Evolutionary conservation across 2,329 filamentous ascomycete genomes (phyloP).

Genomic region (Nothomitra cinnamomea): DNA sequence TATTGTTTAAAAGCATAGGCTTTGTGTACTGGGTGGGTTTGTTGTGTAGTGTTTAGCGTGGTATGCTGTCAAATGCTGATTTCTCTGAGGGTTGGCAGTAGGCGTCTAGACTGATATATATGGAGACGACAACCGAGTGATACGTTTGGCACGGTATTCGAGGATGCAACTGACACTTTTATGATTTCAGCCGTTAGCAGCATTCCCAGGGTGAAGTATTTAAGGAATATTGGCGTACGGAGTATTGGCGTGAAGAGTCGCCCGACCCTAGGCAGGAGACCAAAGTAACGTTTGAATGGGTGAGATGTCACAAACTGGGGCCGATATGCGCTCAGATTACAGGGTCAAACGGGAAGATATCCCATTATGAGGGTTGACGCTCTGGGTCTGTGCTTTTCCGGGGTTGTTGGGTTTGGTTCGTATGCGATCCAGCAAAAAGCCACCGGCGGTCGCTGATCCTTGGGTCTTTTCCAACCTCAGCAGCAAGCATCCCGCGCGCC

Average conservation of each 20-base stretch:
- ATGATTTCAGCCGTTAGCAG: neutral
- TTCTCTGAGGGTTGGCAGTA: neutral
- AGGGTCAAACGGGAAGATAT: slow-evolving; percentile 1
- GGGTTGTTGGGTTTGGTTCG: slow-evolving; percentile 1
- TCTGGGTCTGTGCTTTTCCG: slow-evolving; percentile 1
- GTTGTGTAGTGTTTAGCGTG: neutral
- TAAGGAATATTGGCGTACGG: too few species aligned
- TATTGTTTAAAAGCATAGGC: slow-evolving; percentile 1
- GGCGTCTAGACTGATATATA: neutral
- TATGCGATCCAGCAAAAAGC: slow-evolving; percentile 3
- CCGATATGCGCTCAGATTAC: slow-evolving; percentile 4
- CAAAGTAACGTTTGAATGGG: neutral
- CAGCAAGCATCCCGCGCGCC: neutral
- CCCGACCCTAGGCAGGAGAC: neutral
- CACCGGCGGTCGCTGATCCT: neutral
- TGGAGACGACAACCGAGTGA: neutral
- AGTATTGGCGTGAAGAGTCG: neutral
- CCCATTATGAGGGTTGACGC: neutral
- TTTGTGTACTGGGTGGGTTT: neutral
- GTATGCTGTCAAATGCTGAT: neutral
- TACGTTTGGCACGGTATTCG: too few species aligned
- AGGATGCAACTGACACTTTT: neutral
- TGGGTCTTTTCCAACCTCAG: neutral
- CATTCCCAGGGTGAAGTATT: neutral
- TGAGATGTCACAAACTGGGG: slow-evolving; percentile 1